Conservation (phyloP, 148 eudicot species). For the Cornus florida region DNA sequence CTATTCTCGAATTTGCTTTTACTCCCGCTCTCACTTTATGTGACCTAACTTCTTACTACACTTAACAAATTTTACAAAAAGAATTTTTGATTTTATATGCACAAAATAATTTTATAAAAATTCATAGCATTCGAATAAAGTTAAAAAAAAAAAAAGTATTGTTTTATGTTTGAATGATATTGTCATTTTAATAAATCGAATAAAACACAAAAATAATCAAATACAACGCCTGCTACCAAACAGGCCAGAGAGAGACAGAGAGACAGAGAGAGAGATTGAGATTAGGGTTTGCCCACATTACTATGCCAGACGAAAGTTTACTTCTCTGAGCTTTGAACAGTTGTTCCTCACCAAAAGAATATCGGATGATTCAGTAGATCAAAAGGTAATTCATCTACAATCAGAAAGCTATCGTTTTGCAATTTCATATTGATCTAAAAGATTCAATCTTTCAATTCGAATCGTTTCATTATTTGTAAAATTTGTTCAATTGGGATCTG, state of each 20-base stretch:
- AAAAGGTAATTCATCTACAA: not conserved
- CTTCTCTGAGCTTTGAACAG: not conserved
- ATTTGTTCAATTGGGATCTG: not conserved
- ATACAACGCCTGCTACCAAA: not conserved
- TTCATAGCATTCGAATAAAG: no score
- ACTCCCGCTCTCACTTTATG: no score
- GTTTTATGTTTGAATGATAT: no score
- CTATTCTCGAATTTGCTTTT: no score
- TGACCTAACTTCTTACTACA: no score
- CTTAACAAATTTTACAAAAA: no score
- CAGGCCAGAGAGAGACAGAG: not conserved
- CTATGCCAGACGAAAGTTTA: not conserved
- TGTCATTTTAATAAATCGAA: no score
- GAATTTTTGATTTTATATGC: no score
- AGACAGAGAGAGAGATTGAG: not conserved
- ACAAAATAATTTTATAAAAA: no score
- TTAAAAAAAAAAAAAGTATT: no score
- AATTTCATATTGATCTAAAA: not conserved
- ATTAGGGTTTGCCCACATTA: conserved; percentile 20
- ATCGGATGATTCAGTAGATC: not conserved
- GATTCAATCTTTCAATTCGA: not conserved
- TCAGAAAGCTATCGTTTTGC: not conserved
- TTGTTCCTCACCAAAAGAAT: not conserved
- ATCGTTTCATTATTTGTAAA: not conserved
- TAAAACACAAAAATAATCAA: conserved; percentile 6